Base-by-base conservation (phyloP, 345 rosid species). In the Acer campestre region DNA sequence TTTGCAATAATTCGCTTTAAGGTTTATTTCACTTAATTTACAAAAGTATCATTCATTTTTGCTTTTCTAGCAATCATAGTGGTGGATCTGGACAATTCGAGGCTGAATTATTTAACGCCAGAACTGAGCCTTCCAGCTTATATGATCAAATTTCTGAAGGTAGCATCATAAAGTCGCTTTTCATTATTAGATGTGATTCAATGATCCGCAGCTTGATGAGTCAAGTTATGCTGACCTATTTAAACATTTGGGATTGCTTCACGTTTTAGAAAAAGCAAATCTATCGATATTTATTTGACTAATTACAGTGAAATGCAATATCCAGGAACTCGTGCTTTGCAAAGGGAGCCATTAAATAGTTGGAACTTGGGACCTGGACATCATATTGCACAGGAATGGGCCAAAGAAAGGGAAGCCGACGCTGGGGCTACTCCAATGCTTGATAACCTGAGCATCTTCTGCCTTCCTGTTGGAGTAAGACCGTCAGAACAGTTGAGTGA, bases 401-500 rank as follows among this genome's bases (percentile, higher is more conserved):
- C 92, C 70, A 82, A 85, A 85, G 93, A 92, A 83, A 79, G 92
- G 88, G 80, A 84, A 71, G 81, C 82, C 77, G 83, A 82, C 59
- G 77, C 91, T 51, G 91, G 84, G 80, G 87, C 90, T 77, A 78
- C 84, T 53, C 79, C 89, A 66, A 74, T 78, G 74, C 87, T 85
- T 67, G 87, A 85, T 76, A 91, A 86, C 73, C 62, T 89, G 35
- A 84, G 95, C 80, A 77, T 90, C 80, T 90, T 91, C 85, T 76
- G 76, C 87, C 93, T 92, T 82, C 98, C 99, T 68, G 94, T 92
- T 55, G 99, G 99, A 58, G 91, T 95, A 81, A 95, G 86, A 82
- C 85, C 88, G 81, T 82, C 86, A 31, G 92, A 85, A 70, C 90
- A 84, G 62, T 69, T 62, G 59, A 85, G 83, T 71, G 85, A 76